phyloP scores from a whole-genome alignment of 495 filamentous ascomycete species.

The Penicillium flavigenum region DNA sequence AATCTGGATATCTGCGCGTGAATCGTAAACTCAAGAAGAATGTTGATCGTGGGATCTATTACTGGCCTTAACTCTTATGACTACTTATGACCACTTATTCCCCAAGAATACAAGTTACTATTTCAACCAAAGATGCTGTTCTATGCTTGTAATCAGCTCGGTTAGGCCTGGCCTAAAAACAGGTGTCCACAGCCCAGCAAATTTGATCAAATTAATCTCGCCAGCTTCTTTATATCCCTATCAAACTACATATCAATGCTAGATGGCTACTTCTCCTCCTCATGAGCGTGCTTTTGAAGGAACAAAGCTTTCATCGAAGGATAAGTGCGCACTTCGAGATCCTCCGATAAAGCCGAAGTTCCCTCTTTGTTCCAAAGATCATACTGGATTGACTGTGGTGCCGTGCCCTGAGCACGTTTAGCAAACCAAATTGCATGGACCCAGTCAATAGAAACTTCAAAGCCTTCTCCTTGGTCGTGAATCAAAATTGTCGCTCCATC shows the following conservation, averaged over 20 bases:
- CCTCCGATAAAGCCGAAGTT: slow-evolving; percentile 1
- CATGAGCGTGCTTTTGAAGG: slow-evolving; percentile 9
- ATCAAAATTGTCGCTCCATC: slow-evolving; percentile 13
- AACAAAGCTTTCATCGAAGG: slow-evolving; percentile 15
- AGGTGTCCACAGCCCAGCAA: neutral
- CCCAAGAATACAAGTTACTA: neutral
- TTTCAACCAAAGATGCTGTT: neutral
- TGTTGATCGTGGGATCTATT: slow-evolving; percentile 35
- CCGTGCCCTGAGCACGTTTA: slow-evolving; percentile 2
- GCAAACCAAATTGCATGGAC: slow-evolving; percentile 10
- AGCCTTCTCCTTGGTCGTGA: slow-evolving; percentile 12
- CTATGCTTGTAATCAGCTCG: neutral
- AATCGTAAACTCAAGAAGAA: slow-evolving; percentile 30
- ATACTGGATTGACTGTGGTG: slow-evolving; percentile 3
- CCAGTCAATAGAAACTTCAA: slow-evolving; percentile 15
- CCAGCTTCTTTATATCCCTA: neutral
- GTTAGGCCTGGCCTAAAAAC: neutral
- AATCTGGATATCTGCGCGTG: slow-evolving; percentile 24
- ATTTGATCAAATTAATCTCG: neutral
- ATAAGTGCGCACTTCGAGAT: slow-evolving; percentile 13
- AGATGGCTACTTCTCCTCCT: neutral
- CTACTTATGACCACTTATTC: neutral
- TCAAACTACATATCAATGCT: neutral
- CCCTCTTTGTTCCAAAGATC: slow-evolving; percentile 1
- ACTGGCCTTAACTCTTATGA: slow-evolving; percentile 14